Base-by-base conservation (phyloP, 805 yeast genomes). In the Diddensiella santjacobensis region DNA sequence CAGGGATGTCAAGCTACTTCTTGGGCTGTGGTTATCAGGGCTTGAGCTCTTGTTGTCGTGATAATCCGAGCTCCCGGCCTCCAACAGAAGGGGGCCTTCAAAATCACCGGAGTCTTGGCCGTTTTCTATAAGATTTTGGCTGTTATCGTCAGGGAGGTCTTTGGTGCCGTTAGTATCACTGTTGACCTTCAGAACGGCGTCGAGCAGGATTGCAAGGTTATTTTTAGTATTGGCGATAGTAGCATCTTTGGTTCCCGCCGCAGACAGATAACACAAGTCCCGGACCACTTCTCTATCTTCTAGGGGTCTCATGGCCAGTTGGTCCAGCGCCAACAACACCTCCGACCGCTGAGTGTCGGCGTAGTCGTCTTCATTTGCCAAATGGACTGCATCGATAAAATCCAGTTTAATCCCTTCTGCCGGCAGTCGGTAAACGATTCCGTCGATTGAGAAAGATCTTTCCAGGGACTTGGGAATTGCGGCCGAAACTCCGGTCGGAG, bases 351-450 rank as follows among this genome's bases (percentile, higher is more conserved):
- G 54, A 11, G 68, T 65, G 22, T 63, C 60, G 29, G 51, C 46
- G 47, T 61, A 64, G 19, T 60, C 67, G 31, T 71, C 71, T 15
- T 67, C 59, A 18, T 40, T 37, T 2, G 40, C 40, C 58, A 24
- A 57, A 51, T 74, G 74, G 3, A 79, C 77, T 23, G 75, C 78
- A 18, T 75, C 75, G 29, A 83, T 62, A 59, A 88, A 88, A 62
- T 87, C 91, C 26, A 86, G 65, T 37, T 84, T 65, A 3, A 87
- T 73, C 58, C 84, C 81, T 38, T 74, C 73, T 53, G 84, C 93
- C 1, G 87, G 85, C 3, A 87, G 63, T 48, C 83, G 69, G 64
- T 81, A 83, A 0, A 86, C 72, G 30, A 77, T 72, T 30, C 78
- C 73, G 29, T 69, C 69, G 17, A 66, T 57, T 40, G 33, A 40